Evolutionary conservation across 208 protist species (phyloP), one percentile per base, ranked within the genome.

Genomic region (Kentomonas sorsogonicus): DNA sequence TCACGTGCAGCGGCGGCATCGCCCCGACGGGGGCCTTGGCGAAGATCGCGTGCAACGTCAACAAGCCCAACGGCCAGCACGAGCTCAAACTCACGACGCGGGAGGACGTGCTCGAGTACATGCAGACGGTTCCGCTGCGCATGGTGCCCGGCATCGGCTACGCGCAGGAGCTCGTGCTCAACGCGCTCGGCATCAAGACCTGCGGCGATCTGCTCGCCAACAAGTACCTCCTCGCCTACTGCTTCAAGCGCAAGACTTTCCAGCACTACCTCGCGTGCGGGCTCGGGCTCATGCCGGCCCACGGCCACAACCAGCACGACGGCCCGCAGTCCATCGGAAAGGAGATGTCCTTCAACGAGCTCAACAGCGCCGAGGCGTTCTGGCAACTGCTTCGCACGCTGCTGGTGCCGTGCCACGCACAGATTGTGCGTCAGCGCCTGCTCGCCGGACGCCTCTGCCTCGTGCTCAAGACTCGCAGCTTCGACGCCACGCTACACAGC

Each of bases 11-110:
- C 60, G 89, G 77, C 25, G 86, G 91, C 43, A 92, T 97, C 36
- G 89, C 79, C 0, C 82, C 88, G 20, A 96, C 90, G 15, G 70
- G 79, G 2, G 76, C 79, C 22, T 66, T 97, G 5, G 75, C 89
- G 16, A 97, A 97, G 75, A 94, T 97, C 36, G 86, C 79, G 16
- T 84, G 87, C 31, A 97, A 98, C 66, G 70, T 89, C 26, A 94
- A 96, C 62, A 98, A 98, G 67, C 96, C 96, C 13, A 94, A 98
- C 60, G 96, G 94, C 1, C 94, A 97, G 72, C 92, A 94, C 54
- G 83, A 91, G 45, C 79, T 94, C 45, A 64, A 66, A 13, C 74
- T 94, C 44, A 64, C 68, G n/a, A 83, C 68, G 29, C 77, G 78
- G n/a, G 73, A 91, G 59, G 80, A 93, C 13, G 67, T 94, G 15